Conservation (phyloP, 352 stramenopile species). For the Detonula confervacea region DNA sequence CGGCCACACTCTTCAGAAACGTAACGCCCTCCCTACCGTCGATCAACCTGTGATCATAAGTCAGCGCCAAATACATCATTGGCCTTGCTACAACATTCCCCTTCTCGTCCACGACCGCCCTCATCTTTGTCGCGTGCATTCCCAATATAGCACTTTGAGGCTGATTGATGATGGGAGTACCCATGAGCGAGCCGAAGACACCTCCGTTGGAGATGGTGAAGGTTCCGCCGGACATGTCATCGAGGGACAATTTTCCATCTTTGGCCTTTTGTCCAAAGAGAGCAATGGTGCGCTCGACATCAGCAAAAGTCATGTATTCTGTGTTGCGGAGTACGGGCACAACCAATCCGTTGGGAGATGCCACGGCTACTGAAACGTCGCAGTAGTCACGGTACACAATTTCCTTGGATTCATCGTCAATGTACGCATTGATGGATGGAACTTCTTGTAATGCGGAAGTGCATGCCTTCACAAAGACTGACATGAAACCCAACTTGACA, state of each 20-base stretch:
- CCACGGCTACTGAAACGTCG: constrained; percentile 98
- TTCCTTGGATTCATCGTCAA: constrained; percentile 98
- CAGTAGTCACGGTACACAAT: constrained; percentile 99
- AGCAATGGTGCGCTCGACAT: constrained; percentile 95
- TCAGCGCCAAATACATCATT: constrained; percentile 99
- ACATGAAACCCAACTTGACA: constrained; percentile 99
- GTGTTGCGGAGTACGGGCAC: constrained; percentile 98
- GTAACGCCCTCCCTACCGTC: constrained; percentile 98
- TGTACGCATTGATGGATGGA: constrained; percentile 96
- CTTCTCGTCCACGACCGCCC: constrained; percentile 91
- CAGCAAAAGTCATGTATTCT: constrained; percentile 94
- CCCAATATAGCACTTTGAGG: constrained; percentile 98
- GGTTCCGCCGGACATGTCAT: constrained; percentile 96
- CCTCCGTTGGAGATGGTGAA: constrained; percentile 99
- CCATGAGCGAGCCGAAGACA: constrained; percentile 98
- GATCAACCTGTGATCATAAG: constrained; percentile 99
- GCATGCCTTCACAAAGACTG: constrained; percentile 96
- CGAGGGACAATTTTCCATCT: constrained; percentile 86
- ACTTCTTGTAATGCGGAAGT: constrained; percentile 93
- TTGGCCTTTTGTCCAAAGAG: constrained; percentile 90
- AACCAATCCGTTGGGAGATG: constrained; percentile 94
- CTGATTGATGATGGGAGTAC: constrained; percentile 99
- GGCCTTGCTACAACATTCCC: constrained; percentile 95
- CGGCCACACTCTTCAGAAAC: constrained; percentile 96
- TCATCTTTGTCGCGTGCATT: constrained; percentile 99